These are phyloP conservation scores for Eimeria mitis DNA, from an alignment of 169 alveolate genomes.

Conservation along the genomic window DNA sequence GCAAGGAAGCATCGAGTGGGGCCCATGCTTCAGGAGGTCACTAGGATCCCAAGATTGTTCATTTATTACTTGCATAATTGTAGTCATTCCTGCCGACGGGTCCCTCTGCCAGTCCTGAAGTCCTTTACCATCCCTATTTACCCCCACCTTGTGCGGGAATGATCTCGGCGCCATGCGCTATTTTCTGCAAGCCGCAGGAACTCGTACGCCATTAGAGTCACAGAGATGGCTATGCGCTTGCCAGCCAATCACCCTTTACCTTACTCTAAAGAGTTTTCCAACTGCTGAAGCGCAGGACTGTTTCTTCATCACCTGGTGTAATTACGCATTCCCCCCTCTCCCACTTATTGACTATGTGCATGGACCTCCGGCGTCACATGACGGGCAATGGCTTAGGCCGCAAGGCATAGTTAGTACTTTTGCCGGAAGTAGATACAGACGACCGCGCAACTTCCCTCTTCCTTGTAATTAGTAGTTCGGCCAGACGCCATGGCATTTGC, in stretches of 20 bases:
- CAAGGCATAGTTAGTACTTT: background rate
- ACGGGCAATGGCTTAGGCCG: background rate
- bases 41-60: background rate
- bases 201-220: background rate
- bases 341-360: background rate
- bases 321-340: background rate
- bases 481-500: background rate
- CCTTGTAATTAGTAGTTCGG: background rate
- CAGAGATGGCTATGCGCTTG: background rate
- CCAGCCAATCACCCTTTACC: background rate
- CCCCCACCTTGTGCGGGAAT: background rate
- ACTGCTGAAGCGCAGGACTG: background rate
- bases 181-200: background rate
- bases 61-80: background rate
- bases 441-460: background rate
- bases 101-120: background rate
- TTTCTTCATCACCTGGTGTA: background rate
- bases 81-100: background rate
- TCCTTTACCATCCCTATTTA: background rate
- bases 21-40: conserved; percentile 38
- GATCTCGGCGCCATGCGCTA: background rate
- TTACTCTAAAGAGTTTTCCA: background rate
- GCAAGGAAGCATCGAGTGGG: conserved; percentile 44
- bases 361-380: background rate
- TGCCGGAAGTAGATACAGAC: background rate